Evolutionary conservation across 768 basidiomycete species (phyloP).

Genomic region (Tricholoma saponaceum): DNA sequence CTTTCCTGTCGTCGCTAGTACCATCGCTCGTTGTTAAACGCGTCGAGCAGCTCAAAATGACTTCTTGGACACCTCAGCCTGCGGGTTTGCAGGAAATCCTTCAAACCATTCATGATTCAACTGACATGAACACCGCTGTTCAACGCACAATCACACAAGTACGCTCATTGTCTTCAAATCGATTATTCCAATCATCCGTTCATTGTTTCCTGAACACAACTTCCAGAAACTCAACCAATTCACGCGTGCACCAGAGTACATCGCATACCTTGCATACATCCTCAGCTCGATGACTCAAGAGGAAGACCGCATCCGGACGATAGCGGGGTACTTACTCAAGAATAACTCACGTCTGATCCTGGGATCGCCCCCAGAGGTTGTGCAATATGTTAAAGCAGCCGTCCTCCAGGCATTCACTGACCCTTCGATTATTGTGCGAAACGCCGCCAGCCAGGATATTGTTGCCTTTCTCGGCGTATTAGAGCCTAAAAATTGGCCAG

Average conservation of each 20-base stretch:
- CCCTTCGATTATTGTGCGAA: slow-evolving; percentile 81
- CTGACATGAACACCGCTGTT: slow-evolving; percentile 67
- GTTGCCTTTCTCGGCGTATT: slow-evolving; percentile 84
- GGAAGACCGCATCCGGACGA: slow-evolving; percentile 90
- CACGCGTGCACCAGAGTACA: slow-evolving; percentile 88
- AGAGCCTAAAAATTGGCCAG: slow-evolving; percentile 93
- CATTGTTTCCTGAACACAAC: slow-evolving; percentile 12
- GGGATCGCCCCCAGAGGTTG: slow-evolving; percentile 58
- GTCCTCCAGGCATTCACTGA: slow-evolving; percentile 83
- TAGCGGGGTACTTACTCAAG: slow-evolving; percentile 96
- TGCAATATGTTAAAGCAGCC: slow-evolving; percentile 68
- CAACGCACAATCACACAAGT: slow-evolving; percentile 86
- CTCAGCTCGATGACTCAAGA: slow-evolving; percentile 76
- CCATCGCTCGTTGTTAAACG: slow-evolving; percentile 26
- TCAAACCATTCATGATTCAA: slow-evolving; percentile 87
- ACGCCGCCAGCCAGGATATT: slow-evolving; percentile 91
- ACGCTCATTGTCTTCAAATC: slow-evolving; percentile 21
- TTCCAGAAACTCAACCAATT: slow-evolving; percentile 81
- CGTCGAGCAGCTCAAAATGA: slow-evolving; percentile 46
- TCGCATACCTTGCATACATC: slow-evolving; percentile 94
- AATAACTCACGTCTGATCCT: slow-evolving; percentile 86
- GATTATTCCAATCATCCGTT: slow-evolving; percentile 17
- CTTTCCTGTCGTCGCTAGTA: slow-evolving; percentile 16
- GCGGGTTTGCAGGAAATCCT: slow-evolving; percentile 90
- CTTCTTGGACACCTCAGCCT: slow-evolving; percentile 81